A percentile compares a stretch with the other conserved stretches of the same genome.
phyloP scores from a whole-genome alignment of 345 rosid species.

The Populus alba region DNA sequence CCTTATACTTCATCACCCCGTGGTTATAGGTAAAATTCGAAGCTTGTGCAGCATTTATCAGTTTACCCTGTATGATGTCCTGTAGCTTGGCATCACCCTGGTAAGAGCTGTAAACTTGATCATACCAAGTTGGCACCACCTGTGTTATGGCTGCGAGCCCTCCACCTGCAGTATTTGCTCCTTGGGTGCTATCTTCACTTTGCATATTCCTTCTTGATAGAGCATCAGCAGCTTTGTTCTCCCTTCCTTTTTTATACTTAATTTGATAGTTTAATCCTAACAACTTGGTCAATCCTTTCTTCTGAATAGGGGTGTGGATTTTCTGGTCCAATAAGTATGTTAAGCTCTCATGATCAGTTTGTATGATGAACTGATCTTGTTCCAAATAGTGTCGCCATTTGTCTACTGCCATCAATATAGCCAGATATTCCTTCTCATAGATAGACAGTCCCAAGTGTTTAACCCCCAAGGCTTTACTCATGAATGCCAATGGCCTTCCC shows the following conservation, averaged over 20 bases:
- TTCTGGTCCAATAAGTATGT: neutral
- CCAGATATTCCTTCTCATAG: neutral
- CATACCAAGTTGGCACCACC: too few species aligned
- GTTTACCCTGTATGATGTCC: too few species aligned
- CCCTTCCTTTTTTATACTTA: neutral
- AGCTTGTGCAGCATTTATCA: too few species aligned
- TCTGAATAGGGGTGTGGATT: neutral
- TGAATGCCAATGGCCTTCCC: neutral
- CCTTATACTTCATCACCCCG: too few species aligned
- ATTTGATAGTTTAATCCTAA: neutral
- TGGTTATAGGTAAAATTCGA: too few species aligned
- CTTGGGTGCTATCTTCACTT: fast-evolving
- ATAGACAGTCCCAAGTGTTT: neutral
- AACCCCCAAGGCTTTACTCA: neutral
- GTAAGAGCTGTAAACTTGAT: too few species aligned
- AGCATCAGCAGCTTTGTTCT: neutral
- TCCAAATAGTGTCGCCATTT: neutral
- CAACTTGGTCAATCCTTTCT: neutral
- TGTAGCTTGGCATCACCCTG: too few species aligned
- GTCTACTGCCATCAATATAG: neutral
- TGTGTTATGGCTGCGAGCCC: too few species aligned
- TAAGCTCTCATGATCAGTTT: neutral
- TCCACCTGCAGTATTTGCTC: too few species aligned
- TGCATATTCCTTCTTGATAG: neutral
- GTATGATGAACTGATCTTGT: neutral